Base-by-base conservation (phyloP, 1,284 basidiomycete species). In the Termitomyces sp. region DNA sequence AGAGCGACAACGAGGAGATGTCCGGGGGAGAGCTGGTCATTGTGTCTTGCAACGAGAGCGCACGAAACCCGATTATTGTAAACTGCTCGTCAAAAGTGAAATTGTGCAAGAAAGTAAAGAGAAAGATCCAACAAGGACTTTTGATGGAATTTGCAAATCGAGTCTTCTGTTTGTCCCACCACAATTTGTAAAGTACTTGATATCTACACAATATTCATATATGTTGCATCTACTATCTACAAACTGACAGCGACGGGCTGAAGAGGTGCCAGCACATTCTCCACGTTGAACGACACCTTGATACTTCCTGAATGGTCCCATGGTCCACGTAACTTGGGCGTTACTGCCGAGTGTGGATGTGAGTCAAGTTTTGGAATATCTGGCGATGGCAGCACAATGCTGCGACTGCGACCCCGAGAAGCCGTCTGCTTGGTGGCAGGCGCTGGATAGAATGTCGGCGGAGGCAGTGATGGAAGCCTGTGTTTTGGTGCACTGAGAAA, bases 11-110 rank as follows among this genome's bases (percentile, higher is more conserved):
- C 62, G 83, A 74, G 50, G 85, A 82, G 61, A 91, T 80, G 73
- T 90, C 86, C 58, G 88, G 86, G 40, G 87, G 81, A 61, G 85
- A 82, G 67, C 71, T 81, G 64, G 85, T 86, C 88, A 86, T 91
- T 78, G 80, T 80, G 69, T 61, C 55, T 57, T 58, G 55, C 55
- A 56, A 60, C 39, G 56, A 55, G 45, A 46, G 21, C 33, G 14
- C 33, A 60, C 51, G 60, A 28, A 55, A 50, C 59, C 49, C 56
- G 50, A 57, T 57, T 57, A 52, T 52, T 56, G 55, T 46, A 54
- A 57, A 53, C 57, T 61, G 58, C 33, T 46, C 45, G 45, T 46
- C 11, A 37, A 35, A 35, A 24, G 33, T 34, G 34, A 37, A 46
- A 37, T 26, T 4, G 14, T 8, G 13, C 41, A 42, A 21, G n/a